Evolutionary conservation across 208 protist species (phyloP).

Genomic region (Porcisia hertigi): DNA sequence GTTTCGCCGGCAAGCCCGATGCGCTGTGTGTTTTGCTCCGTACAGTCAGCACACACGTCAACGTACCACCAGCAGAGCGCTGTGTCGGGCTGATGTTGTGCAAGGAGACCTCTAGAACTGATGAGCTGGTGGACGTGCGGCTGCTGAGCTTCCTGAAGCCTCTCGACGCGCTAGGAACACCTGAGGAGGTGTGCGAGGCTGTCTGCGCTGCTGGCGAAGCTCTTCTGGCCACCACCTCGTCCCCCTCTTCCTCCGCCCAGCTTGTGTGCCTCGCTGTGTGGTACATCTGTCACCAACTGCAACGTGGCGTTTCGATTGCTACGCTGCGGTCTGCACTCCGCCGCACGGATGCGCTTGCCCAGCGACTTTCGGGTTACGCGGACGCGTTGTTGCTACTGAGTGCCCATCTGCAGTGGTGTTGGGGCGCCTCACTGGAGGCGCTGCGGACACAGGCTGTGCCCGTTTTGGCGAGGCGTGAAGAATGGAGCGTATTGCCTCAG

Average conservation of each 20-base stretch:
- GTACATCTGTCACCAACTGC: constrained; percentile 18
- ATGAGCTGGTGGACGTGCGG: constrained; percentile 9
- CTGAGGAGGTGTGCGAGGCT: constrained; percentile 14
- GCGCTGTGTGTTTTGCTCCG: constrained; percentile 13
- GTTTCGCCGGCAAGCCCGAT: not conserved
- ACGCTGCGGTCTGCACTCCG: constrained; percentile 15
- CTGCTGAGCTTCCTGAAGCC: constrained; percentile 12
- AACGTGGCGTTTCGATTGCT: constrained; percentile 4
- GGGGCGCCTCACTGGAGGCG: constrained; percentile 21
- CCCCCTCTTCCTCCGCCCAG: not conserved
- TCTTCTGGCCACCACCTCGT: not conserved
- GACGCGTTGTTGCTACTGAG: constrained; percentile 26
- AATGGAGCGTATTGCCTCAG: constrained; percentile 6
- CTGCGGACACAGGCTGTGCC: constrained; percentile 22
- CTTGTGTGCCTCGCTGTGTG: constrained; percentile 7
- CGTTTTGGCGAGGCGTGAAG: constrained; percentile 12
- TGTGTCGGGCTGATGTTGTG: constrained; percentile 1
- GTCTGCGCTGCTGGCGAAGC: constrained; percentile 14
- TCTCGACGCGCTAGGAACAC: constrained; percentile 6
- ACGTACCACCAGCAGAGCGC: constrained; percentile 7
- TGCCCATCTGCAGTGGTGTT: constrained; percentile 30
- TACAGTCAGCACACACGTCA: constrained; percentile 9
- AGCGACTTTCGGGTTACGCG: not conserved
- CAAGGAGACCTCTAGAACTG: not conserved
- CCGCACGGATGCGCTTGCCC: constrained; percentile 4